These are phyloP conservation scores for Santalum album DNA, from an alignment of 164 flowering plant genomes.

Conservation along the genomic window DNA sequence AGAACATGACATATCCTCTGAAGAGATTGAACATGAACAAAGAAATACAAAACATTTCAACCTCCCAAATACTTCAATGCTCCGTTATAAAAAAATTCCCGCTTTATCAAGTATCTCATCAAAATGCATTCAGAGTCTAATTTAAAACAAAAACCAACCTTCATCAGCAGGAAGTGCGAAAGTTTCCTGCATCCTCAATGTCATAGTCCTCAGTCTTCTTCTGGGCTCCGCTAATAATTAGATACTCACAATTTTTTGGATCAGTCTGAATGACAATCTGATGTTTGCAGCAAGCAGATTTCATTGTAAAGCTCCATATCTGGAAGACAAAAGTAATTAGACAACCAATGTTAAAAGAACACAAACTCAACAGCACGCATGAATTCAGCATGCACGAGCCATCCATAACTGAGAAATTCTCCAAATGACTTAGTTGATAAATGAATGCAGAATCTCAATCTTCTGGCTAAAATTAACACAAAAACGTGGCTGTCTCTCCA, in stretches of 20 bases:
- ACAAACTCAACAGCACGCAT: too few species aligned
- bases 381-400: too few species aligned
- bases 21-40: not conserved
- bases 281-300: slow-evolving; percentile 88
- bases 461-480: too few species aligned
- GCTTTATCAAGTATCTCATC: too few species aligned
- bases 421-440: too few species aligned
- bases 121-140: too few species aligned
- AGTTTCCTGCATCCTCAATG: slow-evolving; percentile 92
- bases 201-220: slow-evolving; percentile 78
- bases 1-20: too few species aligned
- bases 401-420: not conserved
- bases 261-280: slow-evolving; percentile 96
- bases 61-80: too few species aligned
- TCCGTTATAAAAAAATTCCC: too few species aligned
- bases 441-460: too few species aligned
- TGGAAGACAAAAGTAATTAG: slow-evolving; percentile 13
- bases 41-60: not conserved
- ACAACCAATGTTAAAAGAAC: not conserved
- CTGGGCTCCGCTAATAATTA: slow-evolving; percentile 81
- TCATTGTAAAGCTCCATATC: slow-evolving; percentile 99
- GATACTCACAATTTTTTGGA: slow-evolving; percentile 85
- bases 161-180: slow-evolving; percentile 80
- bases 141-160: slow-evolving; percentile 30
- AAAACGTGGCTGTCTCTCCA: too few species aligned